Base-by-base conservation (phyloP, 169 alveolate genomes). In the Plasmodium knowlesi region DNA sequence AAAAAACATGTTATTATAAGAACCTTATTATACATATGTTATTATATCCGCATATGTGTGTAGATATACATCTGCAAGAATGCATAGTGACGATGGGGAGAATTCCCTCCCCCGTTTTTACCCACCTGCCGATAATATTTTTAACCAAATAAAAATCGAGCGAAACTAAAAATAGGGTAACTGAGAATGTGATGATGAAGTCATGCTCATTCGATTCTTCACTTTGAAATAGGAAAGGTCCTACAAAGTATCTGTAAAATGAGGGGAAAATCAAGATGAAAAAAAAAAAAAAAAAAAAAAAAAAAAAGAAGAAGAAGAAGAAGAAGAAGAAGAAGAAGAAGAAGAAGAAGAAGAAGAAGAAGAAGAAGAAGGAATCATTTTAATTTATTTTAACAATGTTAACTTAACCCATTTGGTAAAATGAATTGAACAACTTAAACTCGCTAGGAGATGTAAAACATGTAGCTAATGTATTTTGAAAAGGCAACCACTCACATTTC, bases 111-210 rank as follows among this genome's bases (percentile, higher is more conserved):
- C 19, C 5, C 2, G 1, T 5, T 39, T 10, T 39, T n/a, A 32
- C 76, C 37, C 84, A 91, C 95, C 95, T 80, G 37, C 95, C 95
- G 28, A 85, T 91, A 19, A 91, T 91, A 91, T 91, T 91, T 82
- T 91, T 91, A 70, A 91, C 95, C 39, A 91, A 82, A 91, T 91
- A 91, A 71, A 91, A 91, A 82, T 91, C 95, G 28, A 91, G 39
- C 10, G 95, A 91, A 30, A 91, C 95, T 53, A 91, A 82, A 91
- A 91, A 82, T 67, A 91, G 61, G 70, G 95, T 91, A 43, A 70
- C 74, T 46, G 95, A 84, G 39, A 91, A 91, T 9, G 95, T 91
- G 74, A 91, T 32, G 25, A 91, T 91, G 22, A 91, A 91, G 57
- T 91, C 95, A 82, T 81, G 73, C 82, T 91, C 95, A 41, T 82